A percentile compares a stretch with the other conserved stretches of the same genome.
phyloP scores from a whole-genome alignment of 2,329 filamentous ascomycete genomes.

The Sarocladium strictum region DNA sequence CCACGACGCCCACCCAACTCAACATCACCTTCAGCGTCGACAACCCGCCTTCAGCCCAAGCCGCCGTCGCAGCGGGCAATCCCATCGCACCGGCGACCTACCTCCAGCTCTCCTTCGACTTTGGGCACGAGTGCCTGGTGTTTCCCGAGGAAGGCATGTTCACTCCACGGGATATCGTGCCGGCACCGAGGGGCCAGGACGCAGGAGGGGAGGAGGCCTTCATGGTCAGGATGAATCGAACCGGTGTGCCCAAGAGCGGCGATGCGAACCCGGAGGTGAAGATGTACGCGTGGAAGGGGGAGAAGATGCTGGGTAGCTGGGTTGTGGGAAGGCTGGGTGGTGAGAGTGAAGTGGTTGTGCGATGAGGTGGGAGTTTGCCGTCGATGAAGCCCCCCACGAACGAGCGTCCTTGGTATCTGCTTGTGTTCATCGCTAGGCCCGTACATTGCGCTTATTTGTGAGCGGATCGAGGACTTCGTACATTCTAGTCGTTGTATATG shows the following conservation, averaged over 20 bases:
- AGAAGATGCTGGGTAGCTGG: neutral
- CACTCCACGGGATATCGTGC: conserved; percentile 9
- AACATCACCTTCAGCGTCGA: neutral
- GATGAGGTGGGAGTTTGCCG: neutral
- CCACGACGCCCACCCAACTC: conserved; percentile 6
- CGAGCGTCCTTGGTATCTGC: too few relatives aligned
- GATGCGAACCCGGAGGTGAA: neutral
- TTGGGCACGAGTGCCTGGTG: conserved; percentile 9
- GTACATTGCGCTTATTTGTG: too few relatives aligned
- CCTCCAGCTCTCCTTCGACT: conserved; percentile 12
- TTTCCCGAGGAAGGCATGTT: conserved; percentile 6
- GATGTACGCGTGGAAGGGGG: neutral
- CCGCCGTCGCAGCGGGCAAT: neutral
- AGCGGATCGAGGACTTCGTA: too few relatives aligned
- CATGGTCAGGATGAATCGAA: neutral
- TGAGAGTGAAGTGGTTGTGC: neutral
- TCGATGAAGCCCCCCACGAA: too few relatives aligned
- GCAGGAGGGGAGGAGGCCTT: neutral
- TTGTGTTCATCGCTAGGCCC: too few relatives aligned
- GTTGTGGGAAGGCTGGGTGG: neutral
- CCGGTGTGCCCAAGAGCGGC: neutral
- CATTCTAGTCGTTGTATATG: too few relatives aligned
- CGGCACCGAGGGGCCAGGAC: neutral
- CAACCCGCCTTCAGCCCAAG: neutral
- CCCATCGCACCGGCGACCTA: conserved; percentile 12